Conservation (phyloP, 768 basidiomycete species). For the Trametes gibbosa region DNA sequence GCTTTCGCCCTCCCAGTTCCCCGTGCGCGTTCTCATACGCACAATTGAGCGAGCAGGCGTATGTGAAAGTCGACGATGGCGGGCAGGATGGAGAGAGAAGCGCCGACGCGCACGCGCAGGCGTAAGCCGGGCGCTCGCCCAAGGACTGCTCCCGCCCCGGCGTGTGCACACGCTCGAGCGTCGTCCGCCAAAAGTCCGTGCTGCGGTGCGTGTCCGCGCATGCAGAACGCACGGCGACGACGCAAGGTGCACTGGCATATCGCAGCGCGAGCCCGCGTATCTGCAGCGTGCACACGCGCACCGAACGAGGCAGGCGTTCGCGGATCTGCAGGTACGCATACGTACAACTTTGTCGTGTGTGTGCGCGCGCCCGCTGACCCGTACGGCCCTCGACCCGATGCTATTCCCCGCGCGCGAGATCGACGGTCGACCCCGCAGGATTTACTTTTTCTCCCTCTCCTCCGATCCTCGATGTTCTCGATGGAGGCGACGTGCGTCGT, state of each 20-base stretch:
- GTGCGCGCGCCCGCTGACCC: background rate
- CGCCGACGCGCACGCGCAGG: background rate
- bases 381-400: background rate
- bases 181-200: conserved; percentile 8
- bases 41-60: too few relatives aligned
- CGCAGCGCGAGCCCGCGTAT: too few relatives aligned
- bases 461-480: too few relatives aligned
- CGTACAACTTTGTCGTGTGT: background rate
- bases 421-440: background rate
- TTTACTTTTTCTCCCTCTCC: too few relatives aligned
- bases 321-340: conserved; percentile 5
- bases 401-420: too few relatives aligned
- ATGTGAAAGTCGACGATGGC: too few relatives aligned
- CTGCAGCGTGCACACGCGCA: background rate
- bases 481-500: too few relatives aligned
- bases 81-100: background rate
- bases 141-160: background rate
- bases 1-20: background rate
- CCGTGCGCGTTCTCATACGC: background rate
- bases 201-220: too few relatives aligned
- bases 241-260: too few relatives aligned
- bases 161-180: conserved; percentile 8
- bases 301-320: background rate
- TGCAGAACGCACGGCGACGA: too few relatives aligned
- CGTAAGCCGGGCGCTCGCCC: background rate